Conservation (phyloP, 2,329 filamentous ascomycete species). For the Xylariaceae sp. region DNA sequence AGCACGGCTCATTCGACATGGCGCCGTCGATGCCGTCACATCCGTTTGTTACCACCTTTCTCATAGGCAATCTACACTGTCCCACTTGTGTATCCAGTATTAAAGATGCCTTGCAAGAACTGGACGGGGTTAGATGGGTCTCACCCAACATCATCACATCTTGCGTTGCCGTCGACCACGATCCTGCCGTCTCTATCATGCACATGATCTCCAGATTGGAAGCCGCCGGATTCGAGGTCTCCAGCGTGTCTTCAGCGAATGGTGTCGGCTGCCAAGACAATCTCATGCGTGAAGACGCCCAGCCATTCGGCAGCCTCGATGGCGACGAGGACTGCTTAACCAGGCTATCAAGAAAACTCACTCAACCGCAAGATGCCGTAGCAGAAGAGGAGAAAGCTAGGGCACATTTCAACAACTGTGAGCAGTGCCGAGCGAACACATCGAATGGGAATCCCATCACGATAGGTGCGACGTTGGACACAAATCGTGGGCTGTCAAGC, state of each 20-base stretch:
- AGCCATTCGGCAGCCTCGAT: slow-evolving; percentile 15
- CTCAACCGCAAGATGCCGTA: slow-evolving; percentile 23
- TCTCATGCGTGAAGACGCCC: slow-evolving; percentile 27
- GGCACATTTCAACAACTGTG: slow-evolving; percentile 53
- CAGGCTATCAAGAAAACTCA: slow-evolving; percentile 4
- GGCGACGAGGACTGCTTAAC: slow-evolving; percentile 33
- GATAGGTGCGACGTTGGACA: slow-evolving; percentile 13
- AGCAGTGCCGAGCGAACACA: slow-evolving; percentile 47
- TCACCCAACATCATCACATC: slow-evolving; percentile 76
- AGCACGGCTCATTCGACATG: slow-evolving; percentile 29
- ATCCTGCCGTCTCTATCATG: slow-evolving; percentile 52
- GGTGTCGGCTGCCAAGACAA: slow-evolving; percentile 38
- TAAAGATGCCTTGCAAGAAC: slow-evolving; percentile 59
- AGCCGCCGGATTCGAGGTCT: slow-evolving; percentile 65
- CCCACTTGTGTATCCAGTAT: slow-evolving; percentile 75
- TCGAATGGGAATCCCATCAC: slow-evolving; percentile 7
- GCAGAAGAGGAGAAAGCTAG: slow-evolving; percentile 33
- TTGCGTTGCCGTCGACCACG: slow-evolving; percentile 61
- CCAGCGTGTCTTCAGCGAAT: slow-evolving; percentile 51
- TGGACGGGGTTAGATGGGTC: slow-evolving; percentile 60
- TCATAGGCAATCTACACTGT: slow-evolving; percentile 79
- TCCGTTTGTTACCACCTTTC: slow-evolving; percentile 58
- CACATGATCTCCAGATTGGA: slow-evolving; percentile 56
- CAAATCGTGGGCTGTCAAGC: slow-evolving; percentile 2
- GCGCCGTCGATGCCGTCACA: slow-evolving; percentile 33